Percentiles rank a stretch among this genome's conserved stretches.
phyloP scores from a whole-genome alignment of 176 grass and related monocot genomes.

The bread wheat (Triticum aestivum) region IWGSC_CS_RefSeq_v2.1 NC_057814.1:93510053-93510552 shows the following conservation, averaged over 20 bases:
- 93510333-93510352: neutral
- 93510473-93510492: neutral
- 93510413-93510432: neutral
- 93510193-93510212: conserved; percentile 96
- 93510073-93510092: conserved; percentile 77
- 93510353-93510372: neutral
- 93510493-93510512: neutral
- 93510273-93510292: too few relatives aligned
- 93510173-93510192: conserved; percentile 66
- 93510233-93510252: conserved; percentile 6
- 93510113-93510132: conserved; percentile 91
- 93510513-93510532: neutral
- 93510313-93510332: neutral
- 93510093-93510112: conserved; percentile 55
- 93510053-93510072: conserved; percentile 88
- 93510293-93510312: neutral
- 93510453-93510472: neutral
- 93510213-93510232: conserved; percentile 49
- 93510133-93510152: conserved; percentile 75
- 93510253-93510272: too few relatives aligned
- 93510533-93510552: neutral
- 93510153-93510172: conserved; percentile 81
- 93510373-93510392: neutral
- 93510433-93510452: neutral
- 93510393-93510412: neutral